These are phyloP conservation scores for Epichloe gansuensis DNA, from an alignment of 2,329 filamentous ascomycete genomes.

Conservation along the genomic window DNA sequence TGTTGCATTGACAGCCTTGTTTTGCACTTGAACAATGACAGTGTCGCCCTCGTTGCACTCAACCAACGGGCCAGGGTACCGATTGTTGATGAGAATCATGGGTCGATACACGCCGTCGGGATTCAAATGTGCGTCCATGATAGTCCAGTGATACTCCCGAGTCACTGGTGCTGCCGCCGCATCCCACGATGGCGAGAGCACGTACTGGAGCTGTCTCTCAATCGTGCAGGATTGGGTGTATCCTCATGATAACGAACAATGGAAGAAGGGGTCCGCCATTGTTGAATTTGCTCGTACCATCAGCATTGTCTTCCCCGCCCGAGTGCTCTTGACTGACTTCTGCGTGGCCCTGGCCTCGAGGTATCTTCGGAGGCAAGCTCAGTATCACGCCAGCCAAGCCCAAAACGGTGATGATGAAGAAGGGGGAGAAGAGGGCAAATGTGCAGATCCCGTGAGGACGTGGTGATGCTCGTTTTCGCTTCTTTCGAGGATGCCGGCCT, in stretches of 20 bases:
- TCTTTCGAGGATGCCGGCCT: too few species aligned
- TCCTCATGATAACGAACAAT: conserved; percentile 15
- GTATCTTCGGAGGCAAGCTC: conserved; percentile 6
- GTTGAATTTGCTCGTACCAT: neutral
- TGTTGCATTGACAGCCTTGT: conserved; percentile 53
- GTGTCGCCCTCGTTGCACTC: conserved; percentile 64
- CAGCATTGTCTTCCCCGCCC: neutral
- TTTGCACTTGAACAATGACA: conserved; percentile 56
- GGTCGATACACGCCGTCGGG: conserved; percentile 46
- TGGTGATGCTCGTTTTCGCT: neutral
- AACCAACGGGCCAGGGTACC: conserved; percentile 63
- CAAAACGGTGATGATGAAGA: conserved; percentile 14
- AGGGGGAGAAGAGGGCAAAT: conserved; percentile 11
- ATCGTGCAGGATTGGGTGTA: conserved; percentile 10
- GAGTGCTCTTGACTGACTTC: neutral
- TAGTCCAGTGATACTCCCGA: conserved; percentile 48
- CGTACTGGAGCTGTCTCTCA: conserved; percentile 34
- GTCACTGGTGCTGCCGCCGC: conserved; percentile 33
- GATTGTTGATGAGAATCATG: conserved; percentile 60
- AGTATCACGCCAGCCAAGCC: conserved; percentile 12
- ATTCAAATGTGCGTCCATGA: conserved; percentile 44
- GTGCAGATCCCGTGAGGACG: conserved; percentile 4
- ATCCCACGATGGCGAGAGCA: conserved; percentile 46
- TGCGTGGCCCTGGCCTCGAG: neutral
- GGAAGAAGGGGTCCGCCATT: neutral